A percentile compares a stretch with the other conserved stretches of the same genome.
These are phyloP conservation scores for Pyrus bretschneideri DNA, from an alignment of 306 rosid genomes.

Conservation along the genomic window DNA sequence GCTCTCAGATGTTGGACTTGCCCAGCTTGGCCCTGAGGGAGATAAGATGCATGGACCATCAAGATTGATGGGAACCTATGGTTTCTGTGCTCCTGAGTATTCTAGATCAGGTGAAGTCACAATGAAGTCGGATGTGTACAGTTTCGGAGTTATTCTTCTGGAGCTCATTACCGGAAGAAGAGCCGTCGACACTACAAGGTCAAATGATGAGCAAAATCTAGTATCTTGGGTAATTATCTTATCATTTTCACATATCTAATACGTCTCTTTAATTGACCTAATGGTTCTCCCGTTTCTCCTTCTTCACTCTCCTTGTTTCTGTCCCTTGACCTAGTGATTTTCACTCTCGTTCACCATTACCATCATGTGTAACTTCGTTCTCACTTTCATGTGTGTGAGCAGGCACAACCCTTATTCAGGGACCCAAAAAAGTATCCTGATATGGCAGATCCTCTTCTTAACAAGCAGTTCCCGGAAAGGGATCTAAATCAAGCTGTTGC, in stretches of 20 bases:
- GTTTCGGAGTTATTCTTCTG: conserved; percentile 75
- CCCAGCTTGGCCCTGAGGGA: conserved; percentile 46
- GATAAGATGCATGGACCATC: conserved; percentile 51
- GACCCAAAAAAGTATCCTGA: conserved; percentile 72
- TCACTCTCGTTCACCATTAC: neutral
- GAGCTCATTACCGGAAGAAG: conserved; percentile 86
- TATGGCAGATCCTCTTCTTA: conserved; percentile 62
- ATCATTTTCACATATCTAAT: neutral
- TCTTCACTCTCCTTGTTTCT: neutral
- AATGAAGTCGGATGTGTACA: conserved; percentile 72
- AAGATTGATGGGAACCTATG: conserved; percentile 77
- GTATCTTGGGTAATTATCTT: conserved; percentile 65
- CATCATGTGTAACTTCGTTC: neutral
- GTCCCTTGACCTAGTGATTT: neutral
- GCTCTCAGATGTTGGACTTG: conserved; percentile 72
- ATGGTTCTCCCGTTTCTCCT: neutral
- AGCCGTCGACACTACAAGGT: conserved; percentile 61
- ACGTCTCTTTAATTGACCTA: neutral
- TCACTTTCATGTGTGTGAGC: conserved; percentile 7
- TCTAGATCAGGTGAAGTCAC: conserved; percentile 60
- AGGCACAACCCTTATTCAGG: conserved; percentile 80
- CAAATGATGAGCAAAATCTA: conserved; percentile 70
- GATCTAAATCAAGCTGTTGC: conserved; percentile 91
- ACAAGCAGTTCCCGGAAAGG: conserved; percentile 54
- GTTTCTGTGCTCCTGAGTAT: conserved; percentile 85